These are phyloP conservation scores for Vickermania spadyakhi DNA, from an alignment of 208 protist species.

Conservation along the genomic window DNA sequence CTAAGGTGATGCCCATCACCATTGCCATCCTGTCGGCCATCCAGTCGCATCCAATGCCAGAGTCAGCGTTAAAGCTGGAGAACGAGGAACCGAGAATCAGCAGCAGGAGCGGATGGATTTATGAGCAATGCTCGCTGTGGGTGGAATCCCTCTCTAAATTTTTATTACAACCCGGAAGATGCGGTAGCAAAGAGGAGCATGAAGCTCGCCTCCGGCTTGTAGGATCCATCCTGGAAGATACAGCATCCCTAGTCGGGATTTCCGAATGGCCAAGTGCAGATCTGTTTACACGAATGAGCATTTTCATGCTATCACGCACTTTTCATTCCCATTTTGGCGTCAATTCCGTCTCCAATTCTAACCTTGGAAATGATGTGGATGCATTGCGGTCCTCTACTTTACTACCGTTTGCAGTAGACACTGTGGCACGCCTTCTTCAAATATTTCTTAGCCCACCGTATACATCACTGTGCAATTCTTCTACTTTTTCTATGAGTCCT, in stretches of 20 bases:
- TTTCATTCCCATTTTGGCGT: not conserved
- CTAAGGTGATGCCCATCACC: constrained; percentile 47
- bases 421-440: constrained; percentile 43
- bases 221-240: constrained; percentile 56
- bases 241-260: constrained; percentile 49
- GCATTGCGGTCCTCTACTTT: constrained; percentile 1
- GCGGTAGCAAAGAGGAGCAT: constrained; percentile 12
- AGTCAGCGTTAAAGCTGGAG: not conserved
- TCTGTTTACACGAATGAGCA: constrained; percentile 38
- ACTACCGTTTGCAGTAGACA: constrained; percentile 45
- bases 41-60: constrained; percentile 58
- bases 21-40: constrained; percentile 53
- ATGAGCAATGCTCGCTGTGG: constrained; percentile 47
- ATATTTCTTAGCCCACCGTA: constrained; percentile 26
- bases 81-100: not conserved
- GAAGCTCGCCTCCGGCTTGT: constrained; percentile 26
- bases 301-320: constrained; percentile 29
- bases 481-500: not conserved
- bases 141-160: constrained; percentile 25
- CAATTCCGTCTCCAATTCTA: not conserved
- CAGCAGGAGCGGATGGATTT: not conserved
- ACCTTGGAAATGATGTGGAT: not conserved
- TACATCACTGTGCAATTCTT: not conserved
- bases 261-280: constrained; percentile 74
- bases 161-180: constrained; percentile 17